Base-by-base conservation (phyloP, 176 grass and related monocot species). In the Rhynchospora tenuis region DNA sequence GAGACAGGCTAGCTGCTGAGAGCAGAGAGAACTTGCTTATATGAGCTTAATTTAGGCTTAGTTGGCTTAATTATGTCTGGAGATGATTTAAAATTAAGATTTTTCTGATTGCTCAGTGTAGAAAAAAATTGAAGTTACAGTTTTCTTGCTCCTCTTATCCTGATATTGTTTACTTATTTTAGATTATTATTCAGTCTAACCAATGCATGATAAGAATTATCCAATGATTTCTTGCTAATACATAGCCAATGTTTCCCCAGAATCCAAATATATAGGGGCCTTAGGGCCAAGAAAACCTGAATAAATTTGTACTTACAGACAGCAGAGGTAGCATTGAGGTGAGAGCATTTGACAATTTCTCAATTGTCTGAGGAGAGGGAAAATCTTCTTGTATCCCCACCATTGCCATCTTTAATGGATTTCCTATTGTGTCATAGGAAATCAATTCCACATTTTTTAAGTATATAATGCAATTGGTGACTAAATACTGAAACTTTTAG, bases 371-470 rank as follows among this genome's bases (percentile, higher is more conserved):
- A 57, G 58, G 89, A 70, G 89, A 87, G 83, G 89, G 86, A 85
- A 93, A 86, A 27, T 90, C 89, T 60, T 88, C 88, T 73, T 86
- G 82, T 64, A 95, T 81, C 75, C 73, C 85, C 74, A 85, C 87
- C 76, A 94, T 87, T 70, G 95, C 95, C 95, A 98, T 91, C 86
- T 98, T 98, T 46, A 98, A 27, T 54, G 91, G 95, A 69, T 95
- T 88, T 72, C 91, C 95, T 95, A 83, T 76, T 33, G 16, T 23
- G 11, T 83, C 33, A 47, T 45, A 83, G 27, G 48, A 84, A 76
- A 77, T n/a, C 65, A 57, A 19, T 55, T 55, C 43, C 20, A n/a
- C n/a, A 51, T 11, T 17, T 31, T 28, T 48, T 54, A 54, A 55
- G 59, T 57, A 31, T 57, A 59, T 43, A 31, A 61, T 16, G 24